Evolutionary conservation across 257 asterid genomes (phyloP).

Genomic region (Prunella vulgaris): DNA sequence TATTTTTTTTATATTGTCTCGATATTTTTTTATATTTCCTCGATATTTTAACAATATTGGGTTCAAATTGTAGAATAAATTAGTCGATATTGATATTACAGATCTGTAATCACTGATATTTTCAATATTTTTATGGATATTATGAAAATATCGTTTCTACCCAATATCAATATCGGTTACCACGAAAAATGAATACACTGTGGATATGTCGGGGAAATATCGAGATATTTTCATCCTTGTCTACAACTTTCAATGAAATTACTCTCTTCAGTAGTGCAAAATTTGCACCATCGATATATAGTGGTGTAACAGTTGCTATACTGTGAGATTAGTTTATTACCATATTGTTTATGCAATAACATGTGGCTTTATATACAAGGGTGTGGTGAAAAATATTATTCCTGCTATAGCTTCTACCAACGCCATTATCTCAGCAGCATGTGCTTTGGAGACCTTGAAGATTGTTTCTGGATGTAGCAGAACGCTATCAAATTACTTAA

Average conservation of each 20-base stretch:
- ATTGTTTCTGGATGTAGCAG: constrained; percentile 95
- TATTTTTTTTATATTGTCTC: no score
- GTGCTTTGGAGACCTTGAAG: constrained; percentile 97
- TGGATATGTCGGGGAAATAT: no score
- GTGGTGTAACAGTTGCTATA: neutral
- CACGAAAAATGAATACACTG: no score
- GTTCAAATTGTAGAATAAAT: no score
- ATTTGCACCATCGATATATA: neutral
- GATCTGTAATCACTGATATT: no score
- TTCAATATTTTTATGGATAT: no score
- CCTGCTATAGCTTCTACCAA: constrained; percentile 99
- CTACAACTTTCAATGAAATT: neutral
- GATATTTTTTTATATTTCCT: no score
- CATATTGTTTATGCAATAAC: constrained; percentile 14
- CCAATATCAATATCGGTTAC: no score
- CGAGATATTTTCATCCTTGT: no score
- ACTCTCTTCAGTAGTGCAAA: constrained; percentile 5
- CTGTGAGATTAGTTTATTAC: neutral
- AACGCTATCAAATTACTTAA: constrained; percentile 70
- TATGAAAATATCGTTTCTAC: no score
- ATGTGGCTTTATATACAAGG: constrained; percentile 37
- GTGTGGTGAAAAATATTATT: constrained; percentile 96
- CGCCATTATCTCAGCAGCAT: constrained; percentile 94
- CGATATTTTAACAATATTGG: no score
- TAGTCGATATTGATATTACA: no score